phyloP scores from a whole-genome alignment of 352 stramenopile genomes.

The Nothophytophthora sp. region DNA sequence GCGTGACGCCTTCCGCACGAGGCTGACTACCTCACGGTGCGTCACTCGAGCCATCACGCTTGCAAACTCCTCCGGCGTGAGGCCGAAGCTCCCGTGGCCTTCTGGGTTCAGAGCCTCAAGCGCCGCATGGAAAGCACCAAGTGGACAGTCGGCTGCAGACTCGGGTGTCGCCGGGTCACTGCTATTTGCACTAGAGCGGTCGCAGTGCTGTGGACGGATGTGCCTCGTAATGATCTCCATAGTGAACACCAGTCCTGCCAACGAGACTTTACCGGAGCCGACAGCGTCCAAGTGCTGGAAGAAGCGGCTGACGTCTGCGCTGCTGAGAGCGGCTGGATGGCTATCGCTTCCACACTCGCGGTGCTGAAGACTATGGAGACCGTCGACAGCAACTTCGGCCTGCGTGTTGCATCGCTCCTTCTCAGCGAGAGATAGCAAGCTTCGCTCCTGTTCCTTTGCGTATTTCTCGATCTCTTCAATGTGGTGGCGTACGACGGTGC shows the following conservation, averaged over 20 bases:
- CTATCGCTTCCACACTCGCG: background rate
- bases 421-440: slow-evolving; percentile 4
- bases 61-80: slow-evolving; percentile 32
- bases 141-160: background rate
- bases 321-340: background rate
- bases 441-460: slow-evolving; percentile 18
- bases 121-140: slow-evolving; percentile 19
- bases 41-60: slow-evolving; percentile 37
- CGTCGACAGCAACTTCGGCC: background rate
- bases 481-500: slow-evolving; percentile 29
- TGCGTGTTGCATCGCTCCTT: slow-evolving; percentile 14
- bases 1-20: slow-evolving; percentile 50
- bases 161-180: background rate
- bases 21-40: slow-evolving; percentile 34
- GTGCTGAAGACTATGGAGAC: background rate
- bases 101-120: slow-evolving; percentile 16
- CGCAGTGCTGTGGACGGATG: slow-evolving; percentile 10
- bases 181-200: background rate
- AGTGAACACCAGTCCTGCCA: slow-evolving; percentile 24
- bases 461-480: slow-evolving; percentile 50
- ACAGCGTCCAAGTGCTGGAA: slow-evolving; percentile 57
- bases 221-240: slow-evolving; percentile 53
- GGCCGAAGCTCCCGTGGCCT: slow-evolving; percentile 7
- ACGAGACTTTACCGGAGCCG: slow-evolving; percentile 55
- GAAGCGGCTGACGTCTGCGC: slow-evolving; percentile 25